Evolutionary conservation across 2,329 filamentous ascomycete species (phyloP).

Genomic region (Seiridium unicorne): DNA sequence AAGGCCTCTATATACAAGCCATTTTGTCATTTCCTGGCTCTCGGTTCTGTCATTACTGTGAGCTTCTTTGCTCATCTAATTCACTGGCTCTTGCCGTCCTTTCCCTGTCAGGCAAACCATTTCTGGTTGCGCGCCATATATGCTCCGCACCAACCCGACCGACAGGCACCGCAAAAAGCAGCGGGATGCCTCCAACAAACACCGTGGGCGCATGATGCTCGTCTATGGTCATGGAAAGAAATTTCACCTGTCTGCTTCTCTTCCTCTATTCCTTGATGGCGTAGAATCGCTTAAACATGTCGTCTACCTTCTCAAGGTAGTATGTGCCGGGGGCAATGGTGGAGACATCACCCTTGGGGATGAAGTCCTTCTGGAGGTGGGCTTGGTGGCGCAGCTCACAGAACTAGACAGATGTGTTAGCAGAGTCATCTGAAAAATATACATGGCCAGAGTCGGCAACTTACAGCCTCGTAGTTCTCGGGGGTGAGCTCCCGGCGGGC

Average conservation of each 20-base stretch:
- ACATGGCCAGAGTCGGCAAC: constrained; percentile 24
- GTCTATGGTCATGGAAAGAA: neutral
- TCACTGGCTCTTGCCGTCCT: neutral
- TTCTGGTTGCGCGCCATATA: neutral
- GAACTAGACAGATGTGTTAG: constrained; percentile 47
- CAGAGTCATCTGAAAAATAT: neutral
- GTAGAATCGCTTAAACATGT: constrained; percentile 84
- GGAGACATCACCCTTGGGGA: constrained; percentile 65
- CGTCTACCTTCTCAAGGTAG: constrained; percentile 78
- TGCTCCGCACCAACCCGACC: neutral
- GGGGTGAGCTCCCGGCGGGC: constrained; percentile 66
- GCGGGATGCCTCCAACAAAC: neutral
- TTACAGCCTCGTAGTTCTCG: constrained; percentile 71
- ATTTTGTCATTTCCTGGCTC: neutral
- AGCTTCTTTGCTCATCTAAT: neutral
- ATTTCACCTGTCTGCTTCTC: neutral
- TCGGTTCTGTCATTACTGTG: neutral
- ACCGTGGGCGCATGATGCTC: neutral
- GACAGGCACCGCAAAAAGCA: neutral
- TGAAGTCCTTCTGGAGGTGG: constrained; percentile 78
- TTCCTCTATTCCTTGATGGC: constrained; percentile 64
- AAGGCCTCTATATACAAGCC: constrained; percentile 1
- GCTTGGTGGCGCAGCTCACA: constrained; percentile 80
- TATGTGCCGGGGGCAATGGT: constrained; percentile 68
- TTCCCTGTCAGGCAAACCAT: neutral